Evolutionary conservation across 345 rosid genomes (phyloP), one percentile per base, ranked within the genome.

Genomic region (Gossypium raimondii): DNA sequence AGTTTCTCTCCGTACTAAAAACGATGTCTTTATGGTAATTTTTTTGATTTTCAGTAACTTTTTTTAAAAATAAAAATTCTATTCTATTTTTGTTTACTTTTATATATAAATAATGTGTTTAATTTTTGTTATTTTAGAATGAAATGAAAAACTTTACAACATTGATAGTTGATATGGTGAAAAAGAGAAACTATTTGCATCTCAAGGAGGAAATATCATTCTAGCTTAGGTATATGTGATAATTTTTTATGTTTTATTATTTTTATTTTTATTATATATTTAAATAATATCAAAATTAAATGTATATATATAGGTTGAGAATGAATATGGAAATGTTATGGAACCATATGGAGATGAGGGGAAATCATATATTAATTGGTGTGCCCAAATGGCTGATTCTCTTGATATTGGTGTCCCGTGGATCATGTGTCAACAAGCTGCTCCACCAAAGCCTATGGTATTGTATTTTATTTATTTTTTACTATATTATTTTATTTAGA

Each of bases 191-290:
- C 84, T 93, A 0, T 91, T 91, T 53, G 94, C 94, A 1, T 85
- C 93, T 0, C 97, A 90, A 81, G 97, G 97, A 7, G 98, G 97
- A 2, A 93, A 91, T 2, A 88, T 93, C 50, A 88, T 91, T 44
- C 55, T 93, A 0, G 84, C 98, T 61, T 96, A 4, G 93, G 89
- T 87, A 68, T 20, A 20, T 20, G 22, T 20, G 22, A 20, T 20
- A 20, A 20, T 20, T 20, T 20, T 20, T 20, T 20, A 20, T 20
- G 22, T 20, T 20, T 20, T 20, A 20, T 20, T 20, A 20, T 20
- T 20, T 20, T 20, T 20, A 20, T 20, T 20, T 20, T 20, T 20
- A 20, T 20, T 20, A 20, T 20, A 20, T 20, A 20, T 20, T 20
- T 29, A 66, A 34, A 34, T 34, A 34, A 34, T 3, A 0, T 12